Evolutionary conservation across 345 rosid genomes (phyloP).

Genomic region (Alliaria petiolata): DNA sequence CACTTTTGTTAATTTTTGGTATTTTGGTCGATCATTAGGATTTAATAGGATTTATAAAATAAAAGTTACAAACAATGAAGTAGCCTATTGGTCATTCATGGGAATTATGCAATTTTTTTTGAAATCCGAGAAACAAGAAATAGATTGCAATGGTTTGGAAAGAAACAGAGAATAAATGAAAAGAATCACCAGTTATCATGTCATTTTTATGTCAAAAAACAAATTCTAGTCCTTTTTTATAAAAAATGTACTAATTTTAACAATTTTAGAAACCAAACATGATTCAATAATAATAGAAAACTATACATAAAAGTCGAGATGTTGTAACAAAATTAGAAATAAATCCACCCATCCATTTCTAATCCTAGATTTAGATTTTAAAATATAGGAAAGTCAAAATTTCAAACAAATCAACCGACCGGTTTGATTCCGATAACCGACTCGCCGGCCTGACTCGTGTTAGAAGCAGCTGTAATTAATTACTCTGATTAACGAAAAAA

Average conservation of each 20-base stretch:
- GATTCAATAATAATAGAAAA: not conserved
- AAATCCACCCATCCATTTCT: too few species aligned
- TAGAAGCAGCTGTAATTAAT: conserved; percentile 18
- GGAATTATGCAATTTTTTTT: not conserved
- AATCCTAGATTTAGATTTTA: not conserved
- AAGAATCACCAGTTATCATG: not conserved
- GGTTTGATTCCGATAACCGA: conserved; percentile 17
- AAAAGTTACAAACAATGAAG: not conserved
- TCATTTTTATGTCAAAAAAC: too few species aligned
- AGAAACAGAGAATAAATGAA: not conserved
- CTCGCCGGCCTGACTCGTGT: not conserved
- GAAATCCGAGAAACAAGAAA: not conserved
- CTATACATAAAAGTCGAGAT: too few species aligned
- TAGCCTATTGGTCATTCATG: not conserved
- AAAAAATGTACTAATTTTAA: not conserved
- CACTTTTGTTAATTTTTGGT: not conserved
- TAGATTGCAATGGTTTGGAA: not conserved
- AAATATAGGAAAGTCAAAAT: not conserved
- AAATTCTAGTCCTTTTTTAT: too few species aligned
- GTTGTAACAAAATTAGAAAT: too few species aligned
- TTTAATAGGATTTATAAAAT: not conserved
- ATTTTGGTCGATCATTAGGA: not conserved
- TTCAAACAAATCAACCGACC: not conserved
- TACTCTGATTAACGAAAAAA: not conserved
- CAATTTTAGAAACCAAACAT: not conserved